Base-by-base conservation (phyloP, 2,329 filamentous ascomycete species). In the Penicillium sp. region DNA sequence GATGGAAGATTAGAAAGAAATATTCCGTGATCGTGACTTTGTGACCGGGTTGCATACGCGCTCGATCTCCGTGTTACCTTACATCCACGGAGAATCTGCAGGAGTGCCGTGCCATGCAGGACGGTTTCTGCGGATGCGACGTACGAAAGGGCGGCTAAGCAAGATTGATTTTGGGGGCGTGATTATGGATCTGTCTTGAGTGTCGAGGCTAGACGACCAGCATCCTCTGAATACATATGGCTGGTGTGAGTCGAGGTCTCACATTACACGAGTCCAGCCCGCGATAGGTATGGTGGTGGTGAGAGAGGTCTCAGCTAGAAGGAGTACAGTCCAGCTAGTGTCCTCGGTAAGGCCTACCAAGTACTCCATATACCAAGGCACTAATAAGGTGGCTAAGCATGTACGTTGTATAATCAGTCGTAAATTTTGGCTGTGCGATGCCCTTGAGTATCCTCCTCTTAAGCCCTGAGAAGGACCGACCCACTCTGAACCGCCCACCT, bases 41-140 rank as follows among this genome's bases (percentile, higher is more conserved):
- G 52, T 57, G 57, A 55, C 25, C 48, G 52, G 56, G 13, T 26
- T 43, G 25, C 52, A 58, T 55, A 56, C 51, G 56, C 46, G 52
- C 55, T 30, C 37, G 51, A 43, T 43, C 55, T 46, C 53, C 57
- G 45, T 55, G 51, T 38, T 40, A 28, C 35, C 46, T 13, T 22
- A 16, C 43, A 7, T 3, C 19, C 6, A 42, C 16, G 38, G 16
- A 42, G 8, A 5, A 43, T 22, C 2, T 25, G 10, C 40, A 10
- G 40, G 7, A 25, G 40, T 25, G 19, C n/a, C 3, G 22, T 6
- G 2, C 33, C 33, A 35, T 42, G 43, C 43, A 46, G 43, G 46
- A 28, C 6, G 16, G n/a, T 28, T n/a, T 13, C 40, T 11, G 19
- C 46, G 46, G 46, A 33, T 51, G 30, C 26, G 25, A 48, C 46